A percentile compares a stretch with the other conserved stretches of the same genome.
phyloP scores from a whole-genome alignment of 2,329 filamentous ascomycete genomes.

The Beauveria sp. region DNA sequence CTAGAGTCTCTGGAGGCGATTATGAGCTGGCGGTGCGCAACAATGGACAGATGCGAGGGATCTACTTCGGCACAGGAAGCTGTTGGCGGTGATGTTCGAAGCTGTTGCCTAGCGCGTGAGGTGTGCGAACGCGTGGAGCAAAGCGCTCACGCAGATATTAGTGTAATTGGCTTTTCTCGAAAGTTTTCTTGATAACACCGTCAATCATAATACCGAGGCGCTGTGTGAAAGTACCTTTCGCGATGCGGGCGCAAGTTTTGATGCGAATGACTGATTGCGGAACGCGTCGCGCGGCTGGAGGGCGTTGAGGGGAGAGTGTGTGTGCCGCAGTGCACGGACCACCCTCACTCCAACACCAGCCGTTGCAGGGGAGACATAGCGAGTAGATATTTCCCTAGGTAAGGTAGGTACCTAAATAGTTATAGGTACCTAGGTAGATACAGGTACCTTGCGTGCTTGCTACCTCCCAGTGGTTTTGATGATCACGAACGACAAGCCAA shows the following conservation, averaged over 20 bases:
- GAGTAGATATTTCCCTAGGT: too few relatives aligned
- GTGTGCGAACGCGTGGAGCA: not conserved
- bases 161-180: not conserved
- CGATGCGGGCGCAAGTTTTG: not conserved
- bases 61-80: not conserved
- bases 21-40: not conserved
- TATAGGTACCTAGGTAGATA: too few relatives aligned
- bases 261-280: not conserved
- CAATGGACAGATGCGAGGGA: not conserved
- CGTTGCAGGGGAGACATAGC: not conserved
- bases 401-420: too few relatives aligned
- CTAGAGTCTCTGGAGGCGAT: not conserved
- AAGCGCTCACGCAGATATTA: not conserved
- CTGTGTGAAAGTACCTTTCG: not conserved
- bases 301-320: not conserved
- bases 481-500: too few relatives aligned
- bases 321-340: slow-evolving; percentile 7
- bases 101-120: not conserved
- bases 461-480: too few relatives aligned
- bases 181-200: not conserved
- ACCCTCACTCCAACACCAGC: not conserved
- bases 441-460: too few relatives aligned
- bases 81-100: slow-evolving; percentile 2
- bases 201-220: slow-evolving; percentile 50
- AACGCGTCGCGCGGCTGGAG: slow-evolving; percentile 10